These are phyloP conservation scores for Fusarium tricinctum DNA, from an alignment of 2,329 filamentous ascomycete species.

Conservation along the genomic window DNA sequence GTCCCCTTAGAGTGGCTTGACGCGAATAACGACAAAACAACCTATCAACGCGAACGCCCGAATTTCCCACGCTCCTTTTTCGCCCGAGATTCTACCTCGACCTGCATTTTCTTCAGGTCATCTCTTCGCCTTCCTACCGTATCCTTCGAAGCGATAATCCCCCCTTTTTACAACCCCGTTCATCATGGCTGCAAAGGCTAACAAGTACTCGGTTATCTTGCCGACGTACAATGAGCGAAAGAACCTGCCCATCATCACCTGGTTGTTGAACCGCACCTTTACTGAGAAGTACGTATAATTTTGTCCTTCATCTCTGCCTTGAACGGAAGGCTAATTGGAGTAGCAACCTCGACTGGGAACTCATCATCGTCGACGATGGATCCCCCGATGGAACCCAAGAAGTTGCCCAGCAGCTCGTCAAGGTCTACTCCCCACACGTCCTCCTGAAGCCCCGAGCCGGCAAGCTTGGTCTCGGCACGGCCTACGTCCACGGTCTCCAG, in stretches of 20 bases:
- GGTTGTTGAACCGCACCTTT: constrained; percentile 93
- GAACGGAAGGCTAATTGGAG: constrained; percentile 1
- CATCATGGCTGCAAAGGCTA: constrained; percentile 63
- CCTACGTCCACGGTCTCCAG: constrained; percentile 94
- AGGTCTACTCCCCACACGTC: constrained; percentile 84
- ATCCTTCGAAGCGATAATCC: constrained; percentile 7
- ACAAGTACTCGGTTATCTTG: constrained; percentile 97
- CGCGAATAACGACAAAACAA: constrained; percentile 40
- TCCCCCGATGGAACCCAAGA: constrained; percentile 95
- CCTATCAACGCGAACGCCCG: constrained; percentile 43
- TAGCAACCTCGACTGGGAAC: constrained; percentile 95
- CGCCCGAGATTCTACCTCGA: constrained; percentile 24
- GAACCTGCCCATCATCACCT: constrained; percentile 96
- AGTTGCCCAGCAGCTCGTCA: constrained; percentile 90
- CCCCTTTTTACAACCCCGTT: constrained; percentile 19
- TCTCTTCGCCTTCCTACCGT: not conserved
- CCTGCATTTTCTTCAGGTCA: not conserved
- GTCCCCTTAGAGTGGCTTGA: constrained; percentile 48
- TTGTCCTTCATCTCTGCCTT: rapidly evolving
- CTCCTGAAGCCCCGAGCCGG: constrained; percentile 89
- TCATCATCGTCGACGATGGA: constrained; percentile 98
- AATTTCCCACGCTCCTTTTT: constrained; percentile 47
- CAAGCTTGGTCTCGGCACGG: constrained; percentile 96
- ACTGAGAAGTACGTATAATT: constrained; percentile 77
- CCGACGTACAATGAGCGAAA: constrained; percentile 98